phyloP scores from a whole-genome alignment of 2,329 filamentous ascomycete species.

The Dothideomycetes sp. region DNA sequence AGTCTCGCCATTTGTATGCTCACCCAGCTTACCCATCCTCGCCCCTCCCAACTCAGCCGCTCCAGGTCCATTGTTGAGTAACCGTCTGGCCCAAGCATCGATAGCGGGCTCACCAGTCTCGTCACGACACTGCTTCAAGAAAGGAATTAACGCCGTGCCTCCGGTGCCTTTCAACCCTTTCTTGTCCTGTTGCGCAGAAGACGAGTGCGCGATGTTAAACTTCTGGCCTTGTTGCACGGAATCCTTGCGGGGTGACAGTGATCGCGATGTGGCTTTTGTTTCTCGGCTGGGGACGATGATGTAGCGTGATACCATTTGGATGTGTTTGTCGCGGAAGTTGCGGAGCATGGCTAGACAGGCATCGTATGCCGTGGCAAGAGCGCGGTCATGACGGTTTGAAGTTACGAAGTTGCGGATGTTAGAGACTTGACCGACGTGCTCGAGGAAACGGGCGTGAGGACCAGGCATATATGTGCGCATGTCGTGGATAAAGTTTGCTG shows the following conservation, averaged over 20 bases:
- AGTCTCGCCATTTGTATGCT: slow-evolving; percentile 45
- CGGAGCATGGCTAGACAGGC: slow-evolving; percentile 75
- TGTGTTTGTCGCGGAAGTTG: slow-evolving; percentile 82
- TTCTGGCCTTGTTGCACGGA: slow-evolving; percentile 17
- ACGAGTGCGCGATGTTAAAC: slow-evolving; percentile 56
- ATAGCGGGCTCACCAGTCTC: slow-evolving; percentile 92
- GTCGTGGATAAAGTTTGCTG: slow-evolving; percentile 88
- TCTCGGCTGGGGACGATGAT: slow-evolving; percentile 83
- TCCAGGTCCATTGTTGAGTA: slow-evolving; percentile 44
- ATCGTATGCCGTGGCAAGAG: slow-evolving; percentile 75
- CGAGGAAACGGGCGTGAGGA: slow-evolving; percentile 78
- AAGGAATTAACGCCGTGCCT: slow-evolving; percentile 86
- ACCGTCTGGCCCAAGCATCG: slow-evolving; percentile 51
- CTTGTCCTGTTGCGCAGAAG: slow-evolving; percentile 28
- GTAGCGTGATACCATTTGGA: slow-evolving; percentile 91
- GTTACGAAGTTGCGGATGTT: slow-evolving; percentile 84
- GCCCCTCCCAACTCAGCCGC: slow-evolving; percentile 36
- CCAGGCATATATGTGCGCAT: slow-evolving; percentile 98
- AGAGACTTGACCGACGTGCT: slow-evolving; percentile 66
- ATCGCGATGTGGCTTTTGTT: slow-evolving; percentile 37
- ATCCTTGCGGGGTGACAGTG: slow-evolving; percentile 10
- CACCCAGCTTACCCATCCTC: slow-evolving; percentile 42
- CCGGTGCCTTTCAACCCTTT: slow-evolving; percentile 78
- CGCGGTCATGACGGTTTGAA: slow-evolving; percentile 48
- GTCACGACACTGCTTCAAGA: slow-evolving; percentile 91